Evolutionary conservation across 345 rosid species (phyloP).

Genomic region (Streptanthus diversifolius): DNA sequence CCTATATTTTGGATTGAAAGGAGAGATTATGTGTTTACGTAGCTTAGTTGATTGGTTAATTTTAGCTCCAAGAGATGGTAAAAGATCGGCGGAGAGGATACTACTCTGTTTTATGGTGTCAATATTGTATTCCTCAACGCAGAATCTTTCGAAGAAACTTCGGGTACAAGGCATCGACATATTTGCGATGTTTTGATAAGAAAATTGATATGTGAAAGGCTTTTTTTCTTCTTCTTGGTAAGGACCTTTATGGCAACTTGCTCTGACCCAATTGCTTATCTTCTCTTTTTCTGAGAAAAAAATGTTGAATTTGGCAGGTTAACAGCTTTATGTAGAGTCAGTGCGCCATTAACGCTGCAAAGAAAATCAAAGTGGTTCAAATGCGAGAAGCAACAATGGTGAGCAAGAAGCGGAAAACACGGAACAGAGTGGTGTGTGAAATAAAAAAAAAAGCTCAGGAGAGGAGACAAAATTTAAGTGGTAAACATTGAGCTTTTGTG

Average conservation of each 20-base stretch:
- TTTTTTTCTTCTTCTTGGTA: constrained; percentile 3
- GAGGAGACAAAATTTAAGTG: constrained; percentile 44
- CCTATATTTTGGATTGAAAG: constrained; percentile 74
- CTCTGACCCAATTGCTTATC: constrained; percentile 31
- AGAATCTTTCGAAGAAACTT: constrained; percentile 79
- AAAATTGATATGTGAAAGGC: constrained; percentile 19
- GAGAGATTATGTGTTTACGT: constrained; percentile 70
- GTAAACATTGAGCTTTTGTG: constrained; percentile 55
- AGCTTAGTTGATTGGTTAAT: constrained; percentile 81
- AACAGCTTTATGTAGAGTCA: constrained; percentile 38
- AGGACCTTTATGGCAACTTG: constrained; percentile 35
- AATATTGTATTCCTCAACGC: constrained; percentile 55
- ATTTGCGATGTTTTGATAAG: background rate
- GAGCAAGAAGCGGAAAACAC: constrained; percentile 23
- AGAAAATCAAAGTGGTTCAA: constrained; percentile 7
- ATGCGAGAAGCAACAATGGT: constrained; percentile 40
- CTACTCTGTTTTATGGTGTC: constrained; percentile 45
- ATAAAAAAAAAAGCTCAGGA: background rate
- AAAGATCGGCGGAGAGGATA: constrained; percentile 75
- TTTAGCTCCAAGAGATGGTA: constrained; percentile 93
- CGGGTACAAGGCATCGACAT: constrained; percentile 58
- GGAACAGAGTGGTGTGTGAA: constrained; percentile 22
- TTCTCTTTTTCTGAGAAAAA: background rate
- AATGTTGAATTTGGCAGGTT: constrained; percentile 17
- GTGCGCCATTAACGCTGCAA: constrained; percentile 36